These are phyloP conservation scores for Tolypocladium nubicola DNA, from an alignment of 2,329 filamentous ascomycete species.

Conservation along the genomic window DNA sequence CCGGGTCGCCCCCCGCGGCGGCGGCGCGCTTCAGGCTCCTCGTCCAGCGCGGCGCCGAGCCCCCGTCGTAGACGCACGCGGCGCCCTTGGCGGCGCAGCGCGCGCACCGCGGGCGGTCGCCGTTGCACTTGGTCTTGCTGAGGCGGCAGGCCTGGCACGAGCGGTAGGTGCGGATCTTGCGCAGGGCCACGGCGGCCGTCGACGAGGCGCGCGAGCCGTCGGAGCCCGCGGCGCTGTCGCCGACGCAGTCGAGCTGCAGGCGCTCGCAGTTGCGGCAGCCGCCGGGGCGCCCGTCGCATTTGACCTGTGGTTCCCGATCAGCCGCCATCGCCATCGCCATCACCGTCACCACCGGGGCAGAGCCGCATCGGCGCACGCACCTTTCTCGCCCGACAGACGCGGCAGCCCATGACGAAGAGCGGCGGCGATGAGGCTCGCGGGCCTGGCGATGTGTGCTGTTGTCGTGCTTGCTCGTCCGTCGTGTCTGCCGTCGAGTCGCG, in stretches of 20 bases:
- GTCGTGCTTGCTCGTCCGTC: too few relatives aligned
- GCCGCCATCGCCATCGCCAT: neutral
- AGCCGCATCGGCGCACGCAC: constrained; percentile 8
- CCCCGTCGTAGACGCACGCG: constrained; percentile 28
- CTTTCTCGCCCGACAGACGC: constrained; percentile 30
- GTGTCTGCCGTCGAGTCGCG: neutral
- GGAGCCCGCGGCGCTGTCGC: constrained; percentile 18
- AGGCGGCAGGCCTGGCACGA: constrained; percentile 27
- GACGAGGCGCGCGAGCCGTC: constrained; percentile 12
- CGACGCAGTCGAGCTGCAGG: constrained; percentile 29
- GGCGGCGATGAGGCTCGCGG: neutral
- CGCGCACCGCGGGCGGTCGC: constrained; percentile 27
- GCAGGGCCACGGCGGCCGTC: constrained; percentile 17
- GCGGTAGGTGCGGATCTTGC: constrained; percentile 29
- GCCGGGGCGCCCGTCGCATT: constrained; percentile 29
- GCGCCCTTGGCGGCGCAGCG: constrained; percentile 21
- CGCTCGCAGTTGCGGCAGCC: constrained; percentile 32
- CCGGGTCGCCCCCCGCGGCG: too few relatives aligned
- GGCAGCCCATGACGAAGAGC: constrained; percentile 23
- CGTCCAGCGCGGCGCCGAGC: constrained; percentile 25
- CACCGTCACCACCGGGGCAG: neutral
- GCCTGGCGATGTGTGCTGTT: neutral
- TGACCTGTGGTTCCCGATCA: constrained; percentile 18
- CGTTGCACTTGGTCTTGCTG: constrained; percentile 31
- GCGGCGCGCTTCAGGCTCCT: constrained; percentile 17